These are phyloP conservation scores for Citrullus amarus DNA, from an alignment of 306 rosid genomes.

Conservation along the genomic window DNA sequence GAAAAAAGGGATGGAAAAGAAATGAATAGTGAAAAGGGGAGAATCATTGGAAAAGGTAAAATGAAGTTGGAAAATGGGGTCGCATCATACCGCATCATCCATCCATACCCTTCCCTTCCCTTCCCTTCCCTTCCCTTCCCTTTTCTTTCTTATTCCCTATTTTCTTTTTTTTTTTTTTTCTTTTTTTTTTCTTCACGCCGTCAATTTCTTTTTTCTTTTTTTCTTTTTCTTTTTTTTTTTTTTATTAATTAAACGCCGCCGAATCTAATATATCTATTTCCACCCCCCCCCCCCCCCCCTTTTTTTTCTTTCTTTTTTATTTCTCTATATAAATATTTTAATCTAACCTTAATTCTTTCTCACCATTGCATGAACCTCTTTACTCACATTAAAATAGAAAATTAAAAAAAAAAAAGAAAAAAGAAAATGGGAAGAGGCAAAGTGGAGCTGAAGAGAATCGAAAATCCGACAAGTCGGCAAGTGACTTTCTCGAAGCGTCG, in stretches of 20 bases:
- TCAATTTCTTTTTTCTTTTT: not conserved
- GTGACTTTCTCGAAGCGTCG: slow-evolving; percentile 44
- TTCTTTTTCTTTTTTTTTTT: no score
- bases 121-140: no score
- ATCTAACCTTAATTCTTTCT: not conserved
- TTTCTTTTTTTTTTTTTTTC: not conserved
- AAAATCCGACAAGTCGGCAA: slow-evolving; percentile 35
- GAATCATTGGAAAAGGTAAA: not conserved
- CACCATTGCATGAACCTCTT: not conserved
- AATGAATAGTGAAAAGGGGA: not conserved
- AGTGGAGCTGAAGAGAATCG: slow-evolving; percentile 45
- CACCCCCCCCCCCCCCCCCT: no score
- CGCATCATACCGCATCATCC: not conserved
- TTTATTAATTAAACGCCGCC: not conserved
- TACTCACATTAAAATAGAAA: not conserved
- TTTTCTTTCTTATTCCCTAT: not conserved
- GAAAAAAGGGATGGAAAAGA: not conserved
- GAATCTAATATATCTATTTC: not conserved
- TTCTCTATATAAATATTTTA: not conserved
- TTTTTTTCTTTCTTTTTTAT: not conserved
- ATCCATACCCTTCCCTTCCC: not conserved
- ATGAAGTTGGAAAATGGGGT: not conserved
- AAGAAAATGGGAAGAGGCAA: slow-evolving; percentile 47
- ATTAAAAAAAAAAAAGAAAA: not conserved
- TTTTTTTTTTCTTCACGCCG: not conserved